Conservation (phyloP, 176 grass and related monocot genomes). For the Eremochloa ophiuroides region DNA sequence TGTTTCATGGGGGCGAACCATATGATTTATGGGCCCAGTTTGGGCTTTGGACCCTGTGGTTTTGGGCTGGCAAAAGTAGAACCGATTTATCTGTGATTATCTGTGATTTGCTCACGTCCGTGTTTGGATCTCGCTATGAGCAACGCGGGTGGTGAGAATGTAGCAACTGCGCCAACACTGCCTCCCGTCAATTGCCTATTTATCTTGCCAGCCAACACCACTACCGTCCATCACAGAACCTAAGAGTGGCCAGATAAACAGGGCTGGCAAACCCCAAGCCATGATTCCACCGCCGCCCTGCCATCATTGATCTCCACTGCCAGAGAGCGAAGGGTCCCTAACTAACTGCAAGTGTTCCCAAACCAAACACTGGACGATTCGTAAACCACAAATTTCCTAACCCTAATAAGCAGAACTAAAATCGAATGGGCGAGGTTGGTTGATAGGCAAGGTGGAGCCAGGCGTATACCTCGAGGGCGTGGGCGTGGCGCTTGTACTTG, state of each 20-base stretch:
- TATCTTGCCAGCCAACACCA: neutral
- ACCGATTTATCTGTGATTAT: neutral
- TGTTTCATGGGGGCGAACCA: too few relatives aligned
- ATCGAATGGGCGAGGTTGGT: neutral
- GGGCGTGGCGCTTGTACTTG: constrained; percentile 53
- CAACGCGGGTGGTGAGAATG: neutral
- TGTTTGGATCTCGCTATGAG: neutral
- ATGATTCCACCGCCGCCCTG: neutral
- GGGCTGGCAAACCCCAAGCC: neutral
- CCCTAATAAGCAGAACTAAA: neutral
- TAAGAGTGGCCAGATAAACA: too few relatives aligned
- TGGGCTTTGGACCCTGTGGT: too few relatives aligned
- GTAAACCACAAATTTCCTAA: neutral
- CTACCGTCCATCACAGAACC: neutral
- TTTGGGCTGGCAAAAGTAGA: too few relatives aligned
- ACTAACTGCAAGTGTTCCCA: neutral
- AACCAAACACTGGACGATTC: neutral
- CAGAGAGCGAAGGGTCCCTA: neutral
- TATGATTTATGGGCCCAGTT: too few relatives aligned
- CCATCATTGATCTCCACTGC: neutral
- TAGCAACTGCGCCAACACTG: neutral
- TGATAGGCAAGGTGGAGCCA: neutral
- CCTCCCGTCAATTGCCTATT: too few relatives aligned
- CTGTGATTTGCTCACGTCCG: neutral
- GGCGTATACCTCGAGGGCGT: constrained; percentile 60